Evolutionary conservation across 2,329 filamentous ascomycete genomes (phyloP).

Genomic region (Lasiodiplodia theobromae): DNA sequence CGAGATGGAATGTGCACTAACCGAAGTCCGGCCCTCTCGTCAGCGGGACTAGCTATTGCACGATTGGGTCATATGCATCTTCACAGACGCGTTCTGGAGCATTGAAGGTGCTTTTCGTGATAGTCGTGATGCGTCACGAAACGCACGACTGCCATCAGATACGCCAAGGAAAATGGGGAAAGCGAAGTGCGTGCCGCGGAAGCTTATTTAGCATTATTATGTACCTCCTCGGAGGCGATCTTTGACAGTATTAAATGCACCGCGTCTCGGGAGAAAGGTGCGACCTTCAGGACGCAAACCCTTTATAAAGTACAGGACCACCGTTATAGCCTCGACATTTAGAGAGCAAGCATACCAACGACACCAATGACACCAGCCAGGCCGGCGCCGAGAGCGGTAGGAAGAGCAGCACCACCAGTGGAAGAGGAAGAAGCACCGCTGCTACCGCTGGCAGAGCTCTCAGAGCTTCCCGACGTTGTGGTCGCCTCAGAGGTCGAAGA

Average conservation of each 20-base stretch:
- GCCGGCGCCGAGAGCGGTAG: constrained; percentile 48
- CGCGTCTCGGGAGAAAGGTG: not conserved
- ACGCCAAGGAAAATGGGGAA: not conserved
- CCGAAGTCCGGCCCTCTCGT: not conserved
- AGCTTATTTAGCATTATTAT: constrained; percentile 2
- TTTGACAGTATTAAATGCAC: constrained; percentile 3
- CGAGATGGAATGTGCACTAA: not conserved
- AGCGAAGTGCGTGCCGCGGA: not conserved
- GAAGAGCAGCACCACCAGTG: constrained; percentile 42
- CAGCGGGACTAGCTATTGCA: not conserved
- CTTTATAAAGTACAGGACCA: not conserved
- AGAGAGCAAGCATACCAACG: constrained; percentile 53
- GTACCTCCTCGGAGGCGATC: not conserved
- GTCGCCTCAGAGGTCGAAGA: constrained; percentile 38
- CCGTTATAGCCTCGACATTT: constrained; percentile 28
- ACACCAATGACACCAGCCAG: constrained; percentile 51
- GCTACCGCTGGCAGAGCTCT: constrained; percentile 31
- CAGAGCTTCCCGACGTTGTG: constrained; percentile 31
- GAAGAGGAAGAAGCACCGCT: constrained; percentile 34
- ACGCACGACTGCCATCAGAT: not conserved
- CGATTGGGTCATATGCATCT: not conserved
- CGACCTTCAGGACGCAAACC: not conserved
- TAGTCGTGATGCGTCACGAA: not conserved
- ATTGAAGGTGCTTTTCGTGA: not conserved
- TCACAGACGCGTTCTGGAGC: not conserved